These are phyloP conservation scores for Spathaspora sp. DNA, from an alignment of 805 yeast genomes.

Conservation along the genomic window DNA sequence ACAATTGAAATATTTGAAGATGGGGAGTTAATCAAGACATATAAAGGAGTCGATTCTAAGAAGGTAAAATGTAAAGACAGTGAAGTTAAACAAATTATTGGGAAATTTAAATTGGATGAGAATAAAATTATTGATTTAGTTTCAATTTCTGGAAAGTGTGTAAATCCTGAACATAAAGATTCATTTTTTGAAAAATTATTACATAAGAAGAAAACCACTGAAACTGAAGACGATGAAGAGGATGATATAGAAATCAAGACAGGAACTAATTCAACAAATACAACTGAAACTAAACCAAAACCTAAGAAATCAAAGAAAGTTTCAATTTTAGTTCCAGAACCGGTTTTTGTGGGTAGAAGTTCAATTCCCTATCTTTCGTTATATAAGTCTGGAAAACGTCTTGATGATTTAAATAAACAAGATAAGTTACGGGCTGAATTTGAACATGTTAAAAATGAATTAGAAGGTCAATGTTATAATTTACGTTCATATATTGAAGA, in stretches of 20 bases:
- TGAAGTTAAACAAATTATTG: conserved; percentile 24
- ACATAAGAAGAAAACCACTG: conserved; percentile 15
- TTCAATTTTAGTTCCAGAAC: conserved; percentile 25
- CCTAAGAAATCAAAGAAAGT: conserved; percentile 11
- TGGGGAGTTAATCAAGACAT: conserved; percentile 29
- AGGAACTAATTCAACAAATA: conserved; percentile 3
- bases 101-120: conserved; percentile 41
- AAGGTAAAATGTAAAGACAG: conserved; percentile 38
- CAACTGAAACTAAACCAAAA: conserved; percentile 14
- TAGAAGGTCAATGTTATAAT: conserved; percentile 73
- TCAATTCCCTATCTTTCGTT: conserved; percentile 39
- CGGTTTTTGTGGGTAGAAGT: conserved; percentile 37
- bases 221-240: conserved; percentile 19
- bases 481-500: conserved; percentile 60
- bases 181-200: conserved; percentile 25
- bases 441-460: conserved; percentile 59
- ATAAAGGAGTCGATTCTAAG: conserved; percentile 21
- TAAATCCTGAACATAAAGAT: conserved; percentile 11
- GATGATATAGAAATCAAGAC: conserved; percentile 6
- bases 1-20: conserved; percentile 35
- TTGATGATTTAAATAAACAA: conserved; percentile 48
- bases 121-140: conserved; percentile 49
- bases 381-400: conserved; percentile 41
- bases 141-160: conserved; percentile 44
- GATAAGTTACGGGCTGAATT: conserved; percentile 54